Evolutionary conservation across 352 stramenopile species (phyloP), one percentile per base, ranked within the genome.

Genomic region (Pythium dissimile): DNA sequence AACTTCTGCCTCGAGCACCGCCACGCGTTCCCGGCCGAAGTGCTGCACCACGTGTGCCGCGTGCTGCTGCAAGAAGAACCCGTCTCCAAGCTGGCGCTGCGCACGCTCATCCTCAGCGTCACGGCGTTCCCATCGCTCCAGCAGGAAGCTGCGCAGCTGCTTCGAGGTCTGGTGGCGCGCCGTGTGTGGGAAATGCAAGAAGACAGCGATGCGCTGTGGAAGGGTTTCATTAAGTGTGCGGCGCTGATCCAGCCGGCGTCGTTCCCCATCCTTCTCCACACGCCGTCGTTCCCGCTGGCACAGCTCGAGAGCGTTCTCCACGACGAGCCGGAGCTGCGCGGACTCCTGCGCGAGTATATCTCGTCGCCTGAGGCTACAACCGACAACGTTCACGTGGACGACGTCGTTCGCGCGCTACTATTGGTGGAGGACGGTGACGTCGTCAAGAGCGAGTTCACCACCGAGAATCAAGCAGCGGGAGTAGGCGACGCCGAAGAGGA

Each of bases 1-100:
- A 89, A 89, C 50, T 80, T 89, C 45, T 93, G 83, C 45, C 69
- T 91, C 38, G 79, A 89, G 59, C 74, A 93, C 67, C 79, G 80
- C 23, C 80, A 89, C 43, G 83, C 79, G 41, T 93, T 93, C 56
- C 80, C 83, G 12, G 75, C 80, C 10, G 83, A 92, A 31, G 79
- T 90, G 18, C 66, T 92, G 45, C 69, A 84, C 26, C 70, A 86
- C 56, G 77, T 93, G 3, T 88, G 77, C 23, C 70, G 72, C 20
- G 75, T 86, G 37, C 59, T 93, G 30, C 66, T 93, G 1, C 57
- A 75, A 27, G 76, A 89, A 32, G 66, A 79, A 32, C 73, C 56
- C 6, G 77, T 89, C 34, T 79, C 80, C 2, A 88, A 86, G 53
- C 74, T 91, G 10, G 79, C 80, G 27, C 56, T 93, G 20, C 81